Base-by-base conservation (phyloP, 2,329 filamentous ascomycete genomes). In the Mariannaea sp. region DNA sequence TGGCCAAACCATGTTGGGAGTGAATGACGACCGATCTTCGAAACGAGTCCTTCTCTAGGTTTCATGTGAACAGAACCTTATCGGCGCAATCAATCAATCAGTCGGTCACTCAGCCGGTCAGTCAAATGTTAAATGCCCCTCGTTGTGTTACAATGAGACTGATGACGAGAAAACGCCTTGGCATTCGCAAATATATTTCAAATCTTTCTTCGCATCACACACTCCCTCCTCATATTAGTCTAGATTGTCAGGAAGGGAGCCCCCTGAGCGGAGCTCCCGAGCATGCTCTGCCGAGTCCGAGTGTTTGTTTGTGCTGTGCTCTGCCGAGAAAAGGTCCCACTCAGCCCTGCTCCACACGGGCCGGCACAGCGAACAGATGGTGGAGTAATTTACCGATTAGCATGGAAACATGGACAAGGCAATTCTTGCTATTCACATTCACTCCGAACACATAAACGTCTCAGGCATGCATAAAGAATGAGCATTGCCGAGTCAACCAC, bases 401-500 rank as follows among this genome's bases (percentile, higher is more conserved):
- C 9, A n/a, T n/a, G 9, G 7, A 4, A 4, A 12, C 29, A 4
- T 10, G 13, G 29, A 33, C 14, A 17, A 4, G 14, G 14, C 14
- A 36, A 17, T 36, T 19, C 8, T 4, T 33, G 7, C 4, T 16
- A 5, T 14, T 33, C 17, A 33, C 30, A n/a, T n/a, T n/a, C 22
- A 24, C 22, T 8, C 17, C 33, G 33, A 43, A 29, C 5, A 38
- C 33, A 9, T 13, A 12, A 32, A 32, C 33, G 48, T 51, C 36
- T 51, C 33, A 38, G 24, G 33, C 24, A 16, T 14, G 10, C 33
- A 33, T 5, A 30, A 50, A 50, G 48, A 50, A 50, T 50, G 48
- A 26, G 32, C 40, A 50, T 50, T 44, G 30, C 48, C 40, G 41
- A 33, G 40, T 44, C 48, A 50, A 50, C 48, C 26, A 30, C 30